Percentiles rank a stretch among this genome's conserved stretches.
Conservation (phyloP, 1,139 yeast species). For the Williopsis jadinii region DNA sequence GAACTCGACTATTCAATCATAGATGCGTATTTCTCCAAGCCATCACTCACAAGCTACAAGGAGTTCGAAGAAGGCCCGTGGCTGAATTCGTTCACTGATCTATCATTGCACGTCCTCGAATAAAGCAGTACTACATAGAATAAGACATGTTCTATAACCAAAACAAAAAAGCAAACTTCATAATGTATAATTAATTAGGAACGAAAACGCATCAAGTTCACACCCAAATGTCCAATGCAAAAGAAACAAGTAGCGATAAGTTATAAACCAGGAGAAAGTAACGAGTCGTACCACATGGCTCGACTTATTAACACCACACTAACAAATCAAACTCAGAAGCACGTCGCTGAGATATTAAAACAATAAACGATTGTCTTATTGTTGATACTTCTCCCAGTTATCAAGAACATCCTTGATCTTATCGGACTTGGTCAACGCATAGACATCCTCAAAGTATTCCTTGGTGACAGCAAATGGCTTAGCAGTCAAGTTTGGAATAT, state of each 20-base stretch:
- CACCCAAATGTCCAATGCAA: constrained; percentile 1
- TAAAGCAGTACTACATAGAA: not conserved
- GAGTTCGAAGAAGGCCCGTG: constrained; percentile 32
- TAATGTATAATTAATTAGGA: no score
- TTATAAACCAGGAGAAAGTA: constrained; percentile 3
- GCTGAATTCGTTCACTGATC: constrained; percentile 49
- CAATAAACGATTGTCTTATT: constrained; percentile 4
- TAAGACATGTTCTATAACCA: no score
- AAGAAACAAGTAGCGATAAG: constrained; percentile 2
- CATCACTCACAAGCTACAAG: constrained; percentile 20
- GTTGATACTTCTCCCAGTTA: constrained; percentile 81
- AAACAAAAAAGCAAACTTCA: no score
- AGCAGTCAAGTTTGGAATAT: constrained; percentile 98
- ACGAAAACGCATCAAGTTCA: no score
- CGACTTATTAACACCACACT: constrained; percentile 20
- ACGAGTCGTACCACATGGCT: not conserved
- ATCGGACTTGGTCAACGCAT: constrained; percentile 82
- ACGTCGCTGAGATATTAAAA: no score
- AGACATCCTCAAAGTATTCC: constrained; percentile 95
- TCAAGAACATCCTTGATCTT: constrained; percentile 86
- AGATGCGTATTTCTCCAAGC: constrained; percentile 29
- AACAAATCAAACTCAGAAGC: constrained; percentile 1
- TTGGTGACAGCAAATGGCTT: constrained; percentile 92
- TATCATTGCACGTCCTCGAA: constrained; percentile 34
- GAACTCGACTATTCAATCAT: constrained; percentile 31